phyloP scores from a whole-genome alignment of 2,329 filamentous ascomycete species.

The Penicillium freii region DNA sequence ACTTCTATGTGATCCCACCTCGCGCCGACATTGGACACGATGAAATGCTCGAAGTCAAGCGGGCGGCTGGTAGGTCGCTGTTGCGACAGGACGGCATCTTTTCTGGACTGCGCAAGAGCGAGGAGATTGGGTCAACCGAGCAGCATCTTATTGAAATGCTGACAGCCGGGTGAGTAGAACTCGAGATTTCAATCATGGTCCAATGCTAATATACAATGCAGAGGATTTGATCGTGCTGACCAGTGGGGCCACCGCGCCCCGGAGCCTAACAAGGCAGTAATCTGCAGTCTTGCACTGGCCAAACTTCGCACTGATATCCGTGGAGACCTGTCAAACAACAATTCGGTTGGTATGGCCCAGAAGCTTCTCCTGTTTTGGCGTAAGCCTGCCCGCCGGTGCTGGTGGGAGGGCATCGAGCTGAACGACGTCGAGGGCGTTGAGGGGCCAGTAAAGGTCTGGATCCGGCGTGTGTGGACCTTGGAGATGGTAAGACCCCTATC shows the following conservation, averaged over 20 bases:
- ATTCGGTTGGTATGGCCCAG: slow-evolving; percentile 94
- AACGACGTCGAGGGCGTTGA: slow-evolving; percentile 86
- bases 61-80: slow-evolving; percentile 82
- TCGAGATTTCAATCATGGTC: background rate
- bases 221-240: slow-evolving; percentile 95
- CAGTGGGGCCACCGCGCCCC: slow-evolving; percentile 94
- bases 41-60: slow-evolving; percentile 96
- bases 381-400: slow-evolving; percentile 92
- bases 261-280: slow-evolving; percentile 96
- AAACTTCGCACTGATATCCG: slow-evolving; percentile 87
- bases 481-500: slow-evolving; percentile 67
- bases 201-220: slow-evolving; percentile 41
- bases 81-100: slow-evolving; percentile 92
- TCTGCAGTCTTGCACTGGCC: slow-evolving; percentile 92
- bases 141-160: slow-evolving; percentile 99
- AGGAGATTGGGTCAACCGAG: slow-evolving; percentile 93
- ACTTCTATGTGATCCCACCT: slow-evolving; percentile 96
- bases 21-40: slow-evolving; percentile 75
- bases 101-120: slow-evolving; percentile 88
- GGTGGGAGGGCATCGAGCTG: slow-evolving; percentile 98
- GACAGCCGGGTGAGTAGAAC: slow-evolving; percentile 76
- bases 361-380: slow-evolving; percentile 97
- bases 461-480: slow-evolving; percentile 93
- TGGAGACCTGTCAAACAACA: slow-evolving; percentile 69
- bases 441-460: slow-evolving; percentile 95